phyloP scores from a whole-genome alignment of 768 basidiomycete genomes.

The Lepiota brunneoincarnata region DNA sequence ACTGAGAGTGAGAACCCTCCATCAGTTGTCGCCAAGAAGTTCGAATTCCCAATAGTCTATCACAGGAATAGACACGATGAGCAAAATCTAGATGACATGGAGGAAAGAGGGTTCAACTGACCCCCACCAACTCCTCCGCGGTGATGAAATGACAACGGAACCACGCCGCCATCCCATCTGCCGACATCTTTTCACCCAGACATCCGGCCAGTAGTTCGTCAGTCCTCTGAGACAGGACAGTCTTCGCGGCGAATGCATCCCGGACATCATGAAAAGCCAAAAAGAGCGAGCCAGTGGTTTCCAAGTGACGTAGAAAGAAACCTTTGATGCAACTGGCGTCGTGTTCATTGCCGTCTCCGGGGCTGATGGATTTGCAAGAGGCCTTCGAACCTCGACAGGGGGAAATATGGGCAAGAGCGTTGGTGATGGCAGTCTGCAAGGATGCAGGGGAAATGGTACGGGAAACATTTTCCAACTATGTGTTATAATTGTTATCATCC shows the following conservation, averaged over 20 bases:
- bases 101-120: conserved; percentile 21
- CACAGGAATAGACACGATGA: conserved; percentile 10
- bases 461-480: conserved; percentile 36
- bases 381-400: not conserved
- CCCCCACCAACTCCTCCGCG: conserved; percentile 43
- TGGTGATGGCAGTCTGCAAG: conserved; percentile 26
- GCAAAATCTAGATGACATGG: conserved; percentile 8
- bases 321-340: conserved; percentile 42
- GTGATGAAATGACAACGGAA: conserved; percentile 44
- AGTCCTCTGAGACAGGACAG: conserved; percentile 31
- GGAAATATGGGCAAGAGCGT: conserved; percentile 18
- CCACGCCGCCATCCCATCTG: conserved; percentile 23
- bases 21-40: conserved; percentile 49
- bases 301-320: conserved; percentile 50
- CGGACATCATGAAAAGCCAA: conserved; percentile 62
- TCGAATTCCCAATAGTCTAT: conserved; percentile 55
- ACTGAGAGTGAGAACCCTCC: conserved; percentile 50
- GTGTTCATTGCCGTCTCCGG: not conserved
- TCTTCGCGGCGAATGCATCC: conserved; percentile 46
- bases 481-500: not conserved
- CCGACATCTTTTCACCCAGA: conserved; percentile 23
- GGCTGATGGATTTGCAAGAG: not conserved
- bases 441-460: conserved; percentile 22
- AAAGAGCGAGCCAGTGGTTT: conserved; percentile 50
- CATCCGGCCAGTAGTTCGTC: conserved; percentile 26